phyloP scores from a whole-genome alignment of 2,329 filamentous ascomycete genomes.

The Colletotrichum musae region DNA sequence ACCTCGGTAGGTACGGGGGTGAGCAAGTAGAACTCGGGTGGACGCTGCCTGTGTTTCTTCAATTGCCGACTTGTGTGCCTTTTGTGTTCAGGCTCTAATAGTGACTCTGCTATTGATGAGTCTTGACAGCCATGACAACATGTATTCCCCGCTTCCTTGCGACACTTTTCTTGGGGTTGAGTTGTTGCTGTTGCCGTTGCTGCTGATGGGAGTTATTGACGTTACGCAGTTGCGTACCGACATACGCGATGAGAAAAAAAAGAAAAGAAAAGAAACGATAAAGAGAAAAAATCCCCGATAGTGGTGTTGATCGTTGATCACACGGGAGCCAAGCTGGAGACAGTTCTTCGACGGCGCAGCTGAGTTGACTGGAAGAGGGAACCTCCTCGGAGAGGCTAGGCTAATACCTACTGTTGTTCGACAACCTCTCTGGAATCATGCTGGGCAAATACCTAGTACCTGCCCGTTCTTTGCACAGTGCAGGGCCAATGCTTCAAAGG shows the following conservation, averaged over 20 bases:
- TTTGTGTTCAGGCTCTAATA: background rate
- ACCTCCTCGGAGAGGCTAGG: no score
- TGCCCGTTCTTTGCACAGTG: conserved; percentile 19
- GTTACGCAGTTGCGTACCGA: background rate
- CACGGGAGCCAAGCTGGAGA: conserved; percentile 32
- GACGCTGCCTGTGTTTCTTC: conserved; percentile 20
- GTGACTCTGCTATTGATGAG: no score
- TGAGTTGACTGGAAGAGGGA: conserved; percentile 21
- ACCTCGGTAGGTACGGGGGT: no score
- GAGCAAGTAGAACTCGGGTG: conserved; percentile 30
- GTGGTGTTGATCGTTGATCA: conserved; percentile 36
- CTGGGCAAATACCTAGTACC: background rate
- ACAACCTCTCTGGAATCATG: conserved; percentile 23
- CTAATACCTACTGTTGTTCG: background rate
- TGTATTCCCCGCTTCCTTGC: background rate
- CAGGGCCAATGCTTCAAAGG: background rate
- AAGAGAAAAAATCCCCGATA: conserved; percentile 23
- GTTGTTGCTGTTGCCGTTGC: no score
- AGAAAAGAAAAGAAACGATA: conserved; percentile 30
- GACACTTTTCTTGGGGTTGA: background rate
- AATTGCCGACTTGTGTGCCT: conserved; percentile 28
- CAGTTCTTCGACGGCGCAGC: conserved; percentile 36
- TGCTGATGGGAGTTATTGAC: no score
- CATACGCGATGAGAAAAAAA: background rate
- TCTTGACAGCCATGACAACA: background rate